Base-by-base conservation (phyloP, 352 stramenopile genomes). In the Globisporangium barbulae region DNA sequence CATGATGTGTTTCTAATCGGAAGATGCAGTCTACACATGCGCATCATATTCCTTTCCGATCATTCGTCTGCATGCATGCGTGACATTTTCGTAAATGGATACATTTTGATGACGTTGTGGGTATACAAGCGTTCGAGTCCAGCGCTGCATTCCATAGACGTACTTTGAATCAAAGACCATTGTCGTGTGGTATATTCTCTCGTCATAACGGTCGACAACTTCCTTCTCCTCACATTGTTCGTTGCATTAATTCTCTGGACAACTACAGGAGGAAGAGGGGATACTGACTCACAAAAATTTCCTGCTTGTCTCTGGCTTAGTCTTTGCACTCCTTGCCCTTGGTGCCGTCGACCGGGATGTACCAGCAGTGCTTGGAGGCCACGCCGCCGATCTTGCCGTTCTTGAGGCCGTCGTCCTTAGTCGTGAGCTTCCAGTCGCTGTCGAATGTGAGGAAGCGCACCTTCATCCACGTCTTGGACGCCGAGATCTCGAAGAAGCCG, bases 361-460 rank as follows among this genome's bases (percentile, higher is more conserved):
- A 89, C 78, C 79, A 94, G 72, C 85, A 94, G 72, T 94, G 83
- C 65, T 85, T 79, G 6, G 75, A 79, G 7, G 71, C 74, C 15
- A 93, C 73, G 37, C 84, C 83, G 56, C 79, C 79, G 3, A 77
- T 55, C 13, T 50, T 78, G 17, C 79, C 77, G 13, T 65, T 70
- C 48, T 64, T 72, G 42, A 91, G 73, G 53, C 73, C 74, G 57
- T 88, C 74, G 2, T 74, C 65, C 2, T 69, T 63, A 22, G 68
- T 74, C 35, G 63, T 63, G 59, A 90, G 90, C 21, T 63, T 65
- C 85, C 85, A 94, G 48, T 64, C 72, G 39, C 74, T 56, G 72
- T 93, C 83, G 21, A 80, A 74, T 39, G 83, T 93, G 56, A 88
- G 71, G 65, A 86, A 94, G 55, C 81, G 81, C 44, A 91, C 71